Conservation (phyloP, 352 stramenopile species). For the Pythium oligandrum region DNA sequence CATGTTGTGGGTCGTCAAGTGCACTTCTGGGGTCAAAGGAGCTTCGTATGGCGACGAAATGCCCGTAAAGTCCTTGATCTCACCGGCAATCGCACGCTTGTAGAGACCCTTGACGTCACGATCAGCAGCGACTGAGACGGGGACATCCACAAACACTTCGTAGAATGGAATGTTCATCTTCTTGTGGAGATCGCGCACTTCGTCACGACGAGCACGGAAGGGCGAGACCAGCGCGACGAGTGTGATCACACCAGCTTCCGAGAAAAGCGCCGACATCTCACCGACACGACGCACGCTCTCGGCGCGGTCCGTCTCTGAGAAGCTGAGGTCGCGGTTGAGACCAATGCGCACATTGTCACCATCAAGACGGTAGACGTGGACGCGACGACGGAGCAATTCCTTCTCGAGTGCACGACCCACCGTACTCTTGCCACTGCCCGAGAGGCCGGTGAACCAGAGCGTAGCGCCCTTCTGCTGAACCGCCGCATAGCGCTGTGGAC, state of each 20-base stretch:
- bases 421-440: conserved; percentile 97
- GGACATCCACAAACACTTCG: conserved; percentile 98
- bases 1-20: conserved; percentile 93
- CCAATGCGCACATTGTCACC: conserved; percentile 98
- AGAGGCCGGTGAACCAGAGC: conserved; percentile 98
- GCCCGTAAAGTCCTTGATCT: conserved; percentile 99
- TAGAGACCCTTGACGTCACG: conserved; percentile 97
- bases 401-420: conserved; percentile 96
- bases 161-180: conserved; percentile 97
- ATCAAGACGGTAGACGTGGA: conserved; percentile 97
- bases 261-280: conserved; percentile 96
- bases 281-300: conserved; percentile 96
- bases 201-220: conserved; percentile 92
- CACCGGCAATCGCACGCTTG: conserved; percentile 90
- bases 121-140: conserved; percentile 94
- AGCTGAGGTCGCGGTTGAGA: conserved; percentile 96
- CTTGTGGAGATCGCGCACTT: conserved; percentile 89
- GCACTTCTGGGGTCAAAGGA: conserved; percentile 92
- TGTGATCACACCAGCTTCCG: conserved; percentile 95
- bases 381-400: conserved; percentile 89
- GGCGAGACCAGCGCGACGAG: conserved; percentile 97
- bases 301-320: conserved; percentile 93
- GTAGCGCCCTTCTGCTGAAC: conserved; percentile 95
- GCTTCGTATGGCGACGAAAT: conserved; percentile 98
- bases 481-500: conserved; percentile 59